Conservation (phyloP, 208 protist genomes). For the Trypanosoma lewisi region DNA sequence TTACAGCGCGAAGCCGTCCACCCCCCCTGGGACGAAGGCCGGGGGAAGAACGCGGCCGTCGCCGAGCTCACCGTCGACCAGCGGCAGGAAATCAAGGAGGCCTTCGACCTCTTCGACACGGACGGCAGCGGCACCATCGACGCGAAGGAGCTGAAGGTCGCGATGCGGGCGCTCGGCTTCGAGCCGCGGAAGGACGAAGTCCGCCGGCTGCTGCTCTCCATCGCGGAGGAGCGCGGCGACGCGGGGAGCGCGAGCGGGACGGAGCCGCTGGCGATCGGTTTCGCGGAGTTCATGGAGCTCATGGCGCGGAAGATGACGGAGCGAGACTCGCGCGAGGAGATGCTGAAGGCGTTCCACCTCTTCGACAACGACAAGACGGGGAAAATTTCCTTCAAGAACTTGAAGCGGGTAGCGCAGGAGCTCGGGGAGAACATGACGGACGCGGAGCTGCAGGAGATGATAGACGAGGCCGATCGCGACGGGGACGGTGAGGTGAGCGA, state of each 20-base stretch:
- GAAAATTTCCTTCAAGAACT: slow-evolving; percentile 95
- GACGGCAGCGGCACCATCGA: slow-evolving; percentile 94
- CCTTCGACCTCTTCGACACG: slow-evolving; percentile 97
- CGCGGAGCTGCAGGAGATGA: slow-evolving; percentile 97
- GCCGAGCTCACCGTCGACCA: slow-evolving; percentile 70
- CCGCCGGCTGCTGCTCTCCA: slow-evolving; percentile 62
- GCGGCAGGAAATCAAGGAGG: slow-evolving; percentile 93
- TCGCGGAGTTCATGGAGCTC: slow-evolving; percentile 83
- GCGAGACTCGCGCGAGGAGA: slow-evolving; percentile 92
- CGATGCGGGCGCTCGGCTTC: slow-evolving; percentile 94
- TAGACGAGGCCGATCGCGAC: slow-evolving; percentile 95
- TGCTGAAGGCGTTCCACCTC: slow-evolving; percentile 94
- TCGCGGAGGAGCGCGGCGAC: slow-evolving; percentile 26
- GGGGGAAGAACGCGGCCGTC: neutral
- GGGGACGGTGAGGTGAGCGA: slow-evolving; percentile 95
- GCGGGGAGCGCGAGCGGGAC: slow-evolving; percentile 26
- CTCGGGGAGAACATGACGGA: slow-evolving; percentile 96
- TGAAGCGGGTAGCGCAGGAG: slow-evolving; percentile 95
- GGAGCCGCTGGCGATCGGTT: slow-evolving; percentile 65
- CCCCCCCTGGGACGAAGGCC: neutral
- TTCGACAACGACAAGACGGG: slow-evolving; percentile 96
- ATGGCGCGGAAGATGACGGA: slow-evolving; percentile 89
- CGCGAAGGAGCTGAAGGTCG: slow-evolving; percentile 91
- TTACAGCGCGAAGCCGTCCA: neutral
- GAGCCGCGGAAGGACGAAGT: slow-evolving; percentile 94